Evolutionary conservation across 2,329 filamentous ascomycete species (phyloP).

Genomic region (Truncatella angustata): DNA sequence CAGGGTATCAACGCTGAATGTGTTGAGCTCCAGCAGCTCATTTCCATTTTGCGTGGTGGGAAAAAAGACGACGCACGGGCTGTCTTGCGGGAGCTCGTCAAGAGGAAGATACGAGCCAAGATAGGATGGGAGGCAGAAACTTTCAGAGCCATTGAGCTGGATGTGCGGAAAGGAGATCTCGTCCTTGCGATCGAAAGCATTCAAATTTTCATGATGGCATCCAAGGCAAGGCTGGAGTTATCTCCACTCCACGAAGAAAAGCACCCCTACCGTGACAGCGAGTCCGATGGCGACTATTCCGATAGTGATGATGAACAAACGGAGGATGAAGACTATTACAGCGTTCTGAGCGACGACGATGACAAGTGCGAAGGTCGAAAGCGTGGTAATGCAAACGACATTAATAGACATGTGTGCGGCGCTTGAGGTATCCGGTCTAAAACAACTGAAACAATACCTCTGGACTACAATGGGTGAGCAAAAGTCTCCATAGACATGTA

Average conservation of each 20-base stretch:
- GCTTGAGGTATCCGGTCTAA: too few species aligned
- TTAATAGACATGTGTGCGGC: too few species aligned
- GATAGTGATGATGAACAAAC: neutral
- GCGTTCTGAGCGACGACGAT: too few species aligned
- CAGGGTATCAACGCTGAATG: conserved; percentile 12
- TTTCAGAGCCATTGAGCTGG: conserved; percentile 14
- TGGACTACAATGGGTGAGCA: too few species aligned
- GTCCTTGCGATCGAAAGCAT: conserved; percentile 16
- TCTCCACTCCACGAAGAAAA: conserved; percentile 14
- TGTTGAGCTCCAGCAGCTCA: conserved; percentile 9
- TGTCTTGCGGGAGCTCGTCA: conserved; percentile 1
- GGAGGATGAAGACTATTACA: neutral
- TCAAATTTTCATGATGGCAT: conserved; percentile 14
- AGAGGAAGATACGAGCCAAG: conserved; percentile 13
- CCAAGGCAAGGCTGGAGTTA: conserved; percentile 13
- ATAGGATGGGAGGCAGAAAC: conserved; percentile 16
- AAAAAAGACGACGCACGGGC: neutral
- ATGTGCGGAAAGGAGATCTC: conserved; percentile 10
- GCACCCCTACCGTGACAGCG: neutral
- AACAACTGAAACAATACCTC: too few species aligned
- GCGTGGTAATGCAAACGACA: too few species aligned
- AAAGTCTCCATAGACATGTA: too few species aligned
- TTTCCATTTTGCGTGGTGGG: conserved; percentile 9
- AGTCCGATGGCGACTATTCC: neutral
- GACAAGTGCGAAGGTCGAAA: too few species aligned